phyloP scores from a whole-genome alignment of 345 rosid species.

The thale cress (Arabidopsis thaliana) region DNA sequence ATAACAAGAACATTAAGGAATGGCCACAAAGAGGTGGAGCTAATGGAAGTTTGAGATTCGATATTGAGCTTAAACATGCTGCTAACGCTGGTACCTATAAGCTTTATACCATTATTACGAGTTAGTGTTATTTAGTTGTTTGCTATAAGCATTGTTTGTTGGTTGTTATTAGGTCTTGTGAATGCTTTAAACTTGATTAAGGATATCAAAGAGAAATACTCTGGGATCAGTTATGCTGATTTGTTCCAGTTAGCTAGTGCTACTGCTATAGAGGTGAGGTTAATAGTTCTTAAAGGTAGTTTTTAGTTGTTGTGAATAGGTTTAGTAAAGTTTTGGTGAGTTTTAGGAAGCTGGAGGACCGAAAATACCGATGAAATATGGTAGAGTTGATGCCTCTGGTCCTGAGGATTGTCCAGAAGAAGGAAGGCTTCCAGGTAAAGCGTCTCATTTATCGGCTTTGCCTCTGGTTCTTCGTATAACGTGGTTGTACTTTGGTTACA shows the following conservation, averaged over 20 bases:
- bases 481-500: neutral
- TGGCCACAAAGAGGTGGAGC: slow-evolving; percentile 97
- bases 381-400: slow-evolving; percentile 76
- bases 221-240: slow-evolving; percentile 86
- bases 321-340: neutral
- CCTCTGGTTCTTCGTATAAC: neutral
- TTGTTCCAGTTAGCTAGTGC: slow-evolving; percentile 93
- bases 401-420: slow-evolving; percentile 95
- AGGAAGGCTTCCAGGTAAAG: slow-evolving; percentile 95
- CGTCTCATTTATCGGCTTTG: neutral
- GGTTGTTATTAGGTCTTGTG: slow-evolving; percentile 66
- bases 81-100: slow-evolving; percentile 81
- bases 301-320: neutral
- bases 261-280: slow-evolving; percentile 86
- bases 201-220: slow-evolving; percentile 84
- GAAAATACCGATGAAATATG: slow-evolving; percentile 90
- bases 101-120: neutral
- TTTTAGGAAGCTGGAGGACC: slow-evolving; percentile 95
- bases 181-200: slow-evolving; percentile 80
- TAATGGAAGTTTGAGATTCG: slow-evolving; percentile 92
- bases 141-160: slow-evolving; percentile 10
- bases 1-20: slow-evolving; percentile 80
- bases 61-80: slow-evolving; percentile 87
- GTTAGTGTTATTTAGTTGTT: neutral
- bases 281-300: neutral